Conservation (phyloP, 2,329 filamentous ascomycete genomes). For the Xenoacremonium recifei region DNA sequence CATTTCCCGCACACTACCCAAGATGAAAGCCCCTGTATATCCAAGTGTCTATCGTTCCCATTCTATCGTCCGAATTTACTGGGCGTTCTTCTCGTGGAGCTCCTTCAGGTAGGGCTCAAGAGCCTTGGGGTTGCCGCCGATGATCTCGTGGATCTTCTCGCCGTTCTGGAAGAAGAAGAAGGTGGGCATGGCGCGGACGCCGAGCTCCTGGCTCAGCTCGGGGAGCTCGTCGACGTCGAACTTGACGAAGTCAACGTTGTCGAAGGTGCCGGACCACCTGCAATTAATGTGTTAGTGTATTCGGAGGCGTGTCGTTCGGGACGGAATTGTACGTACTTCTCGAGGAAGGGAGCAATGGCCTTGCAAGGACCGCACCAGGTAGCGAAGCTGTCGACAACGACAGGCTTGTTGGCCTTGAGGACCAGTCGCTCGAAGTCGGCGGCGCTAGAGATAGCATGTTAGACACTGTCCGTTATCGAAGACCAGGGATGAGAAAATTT, state of each 20-base stretch:
- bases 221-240: conserved; percentile 84
- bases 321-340: conserved; percentile 21
- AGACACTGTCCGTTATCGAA: neutral
- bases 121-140: conserved; percentile 69
- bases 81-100: no score
- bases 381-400: conserved; percentile 67
- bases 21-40: neutral
- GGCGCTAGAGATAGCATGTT: conserved; percentile 42
- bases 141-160: conserved; percentile 68
- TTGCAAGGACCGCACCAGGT: conserved; percentile 94
- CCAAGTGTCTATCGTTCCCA: neutral
- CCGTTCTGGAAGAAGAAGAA: conserved; percentile 84
- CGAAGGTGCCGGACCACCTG: conserved; percentile 36
- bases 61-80: no score
- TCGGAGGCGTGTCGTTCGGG: neutral
- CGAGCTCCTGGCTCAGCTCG: conserved; percentile 73
- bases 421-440: conserved; percentile 57
- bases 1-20: no score
- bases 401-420: conserved; percentile 50
- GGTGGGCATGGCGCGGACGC: conserved; percentile 88
- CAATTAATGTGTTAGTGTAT: neutral
- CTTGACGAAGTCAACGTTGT: conserved; percentile 75
- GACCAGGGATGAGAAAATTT: conserved; percentile 13
- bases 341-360: conserved; percentile 74
- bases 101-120: neutral